These are phyloP conservation scores for Secale cereale DNA, from an alignment of 176 grass and related monocot genomes.

Conservation along the genomic window DNA sequence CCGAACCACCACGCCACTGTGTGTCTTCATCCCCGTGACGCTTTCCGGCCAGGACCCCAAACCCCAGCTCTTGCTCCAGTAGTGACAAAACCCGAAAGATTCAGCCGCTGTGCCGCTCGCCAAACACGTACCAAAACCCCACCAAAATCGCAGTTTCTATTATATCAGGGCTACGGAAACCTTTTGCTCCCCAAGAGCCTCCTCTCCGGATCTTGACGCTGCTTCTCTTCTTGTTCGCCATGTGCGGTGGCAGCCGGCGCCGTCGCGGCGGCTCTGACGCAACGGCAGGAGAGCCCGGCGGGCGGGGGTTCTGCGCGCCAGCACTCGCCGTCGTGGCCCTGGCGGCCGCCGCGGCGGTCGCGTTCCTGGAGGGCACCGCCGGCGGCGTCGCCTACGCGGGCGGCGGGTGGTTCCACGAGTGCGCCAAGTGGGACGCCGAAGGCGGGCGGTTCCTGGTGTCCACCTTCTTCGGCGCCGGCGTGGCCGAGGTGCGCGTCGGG, in stretches of 20 bases:
- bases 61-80: background rate
- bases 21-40: background rate
- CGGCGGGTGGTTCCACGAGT: slow-evolving; percentile 71
- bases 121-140: slow-evolving; percentile 30
- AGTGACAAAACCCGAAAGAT: slow-evolving; percentile 22
- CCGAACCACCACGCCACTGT: background rate
- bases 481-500: slow-evolving; percentile 47
- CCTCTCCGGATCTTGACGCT: background rate
- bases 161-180: background rate
- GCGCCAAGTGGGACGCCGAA: slow-evolving; percentile 89
- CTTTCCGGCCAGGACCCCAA: background rate
- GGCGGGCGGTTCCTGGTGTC: slow-evolving; percentile 60
- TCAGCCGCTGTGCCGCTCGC: slow-evolving; percentile 1
- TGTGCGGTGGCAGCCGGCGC: slow-evolving; percentile 47
- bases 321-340: slow-evolving; percentile 38
- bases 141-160: slow-evolving; percentile 1
- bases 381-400: slow-evolving; percentile 48
- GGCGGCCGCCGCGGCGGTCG: slow-evolving; percentile 48
- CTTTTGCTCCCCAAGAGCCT: background rate
- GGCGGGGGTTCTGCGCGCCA: slow-evolving; percentile 5
- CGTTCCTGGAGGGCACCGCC: slow-evolving; percentile 65
- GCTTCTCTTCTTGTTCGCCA: slow-evolving; percentile 11
- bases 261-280: background rate
- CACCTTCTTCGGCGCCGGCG: slow-evolving; percentile 50
- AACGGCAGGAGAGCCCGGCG: background rate